Conservation (phyloP, 371 early-diverging fungal species). For the Fennellomyces sp. region DNA sequence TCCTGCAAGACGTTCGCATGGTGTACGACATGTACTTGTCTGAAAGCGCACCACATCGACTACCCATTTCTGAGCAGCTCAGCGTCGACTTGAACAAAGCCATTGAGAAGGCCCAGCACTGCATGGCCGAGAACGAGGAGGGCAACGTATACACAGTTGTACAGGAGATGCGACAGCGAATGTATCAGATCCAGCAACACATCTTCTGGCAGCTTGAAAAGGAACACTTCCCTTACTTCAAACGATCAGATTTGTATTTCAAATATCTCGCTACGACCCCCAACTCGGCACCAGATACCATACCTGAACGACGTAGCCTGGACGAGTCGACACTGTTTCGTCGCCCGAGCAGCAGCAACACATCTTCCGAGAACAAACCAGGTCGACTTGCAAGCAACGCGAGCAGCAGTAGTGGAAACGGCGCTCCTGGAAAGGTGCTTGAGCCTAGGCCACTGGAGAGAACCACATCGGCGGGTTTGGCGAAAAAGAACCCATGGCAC, state of each 20-base stretch:
- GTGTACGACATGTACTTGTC: constrained; percentile 76
- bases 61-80: constrained; percentile 36
- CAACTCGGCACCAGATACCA: constrained; percentile 21
- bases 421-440: background rate
- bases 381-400: background rate
- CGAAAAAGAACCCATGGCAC: constrained; percentile 17
- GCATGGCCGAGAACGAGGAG: constrained; percentile 7
- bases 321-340: constrained; percentile 26
- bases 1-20: constrained; percentile 62
- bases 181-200: constrained; percentile 49
- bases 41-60: constrained; percentile 49
- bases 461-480: constrained; percentile 15
- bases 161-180: constrained; percentile 24
- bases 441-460: constrained; percentile 14
- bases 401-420: background rate
- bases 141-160: constrained; percentile 10
- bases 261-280: constrained; percentile 62
- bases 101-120: constrained; percentile 22
- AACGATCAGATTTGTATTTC: constrained; percentile 68
- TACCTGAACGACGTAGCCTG: constrained; percentile 30
- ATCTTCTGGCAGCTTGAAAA: constrained; percentile 68
- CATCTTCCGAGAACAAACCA: background rate
- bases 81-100: constrained; percentile 24
- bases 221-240: constrained; percentile 66
- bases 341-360: background rate